phyloP scores from a whole-genome alignment of 1,139 yeast genomes.

The Nakaseomyces nivariensis region DNA sequence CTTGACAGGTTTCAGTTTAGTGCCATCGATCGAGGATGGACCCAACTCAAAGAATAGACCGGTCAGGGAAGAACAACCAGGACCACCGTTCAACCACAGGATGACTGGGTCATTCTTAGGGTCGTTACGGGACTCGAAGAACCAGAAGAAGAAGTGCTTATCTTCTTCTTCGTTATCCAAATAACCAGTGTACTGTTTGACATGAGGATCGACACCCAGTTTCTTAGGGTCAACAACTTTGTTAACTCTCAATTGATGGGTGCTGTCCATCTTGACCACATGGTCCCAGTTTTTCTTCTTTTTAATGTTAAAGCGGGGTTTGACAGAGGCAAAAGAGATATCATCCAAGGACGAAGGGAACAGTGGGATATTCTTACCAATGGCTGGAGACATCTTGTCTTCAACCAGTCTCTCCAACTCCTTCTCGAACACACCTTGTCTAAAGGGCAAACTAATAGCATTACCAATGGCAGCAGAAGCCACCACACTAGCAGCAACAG shows the following conservation, averaged over 20 bases:
- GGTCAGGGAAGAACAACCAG: slow-evolving; percentile 83
- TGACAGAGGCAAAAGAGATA: background rate
- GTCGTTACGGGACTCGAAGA: slow-evolving; percentile 83
- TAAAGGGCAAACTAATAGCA: background rate
- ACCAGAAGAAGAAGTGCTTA: slow-evolving; percentile 79
- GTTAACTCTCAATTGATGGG: slow-evolving; percentile 55
- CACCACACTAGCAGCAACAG: background rate
- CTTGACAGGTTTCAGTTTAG: slow-evolving; percentile 55
- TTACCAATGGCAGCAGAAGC: background rate
- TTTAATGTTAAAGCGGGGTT: background rate
- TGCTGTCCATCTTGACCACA: slow-evolving; percentile 37
- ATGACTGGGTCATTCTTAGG: slow-evolving; percentile 78
- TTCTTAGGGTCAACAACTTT: slow-evolving; percentile 39
- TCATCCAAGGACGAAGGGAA: slow-evolving; percentile 12
- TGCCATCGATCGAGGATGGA: slow-evolving; percentile 50
- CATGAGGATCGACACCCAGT: slow-evolving; percentile 62
- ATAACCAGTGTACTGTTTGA: slow-evolving; percentile 80
- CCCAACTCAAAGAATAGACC: slow-evolving; percentile 92
- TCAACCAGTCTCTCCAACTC: background rate
- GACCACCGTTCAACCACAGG: slow-evolving; percentile 87
- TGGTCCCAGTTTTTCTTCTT: slow-evolving; percentile 41
- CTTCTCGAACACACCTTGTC: background rate
- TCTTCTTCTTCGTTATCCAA: slow-evolving; percentile 66
- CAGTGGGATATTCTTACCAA: background rate
- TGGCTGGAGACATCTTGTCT: background rate